These are phyloP conservation scores for Linum tenue DNA, from an alignment of 345 rosid species.

Conservation along the genomic window DNA sequence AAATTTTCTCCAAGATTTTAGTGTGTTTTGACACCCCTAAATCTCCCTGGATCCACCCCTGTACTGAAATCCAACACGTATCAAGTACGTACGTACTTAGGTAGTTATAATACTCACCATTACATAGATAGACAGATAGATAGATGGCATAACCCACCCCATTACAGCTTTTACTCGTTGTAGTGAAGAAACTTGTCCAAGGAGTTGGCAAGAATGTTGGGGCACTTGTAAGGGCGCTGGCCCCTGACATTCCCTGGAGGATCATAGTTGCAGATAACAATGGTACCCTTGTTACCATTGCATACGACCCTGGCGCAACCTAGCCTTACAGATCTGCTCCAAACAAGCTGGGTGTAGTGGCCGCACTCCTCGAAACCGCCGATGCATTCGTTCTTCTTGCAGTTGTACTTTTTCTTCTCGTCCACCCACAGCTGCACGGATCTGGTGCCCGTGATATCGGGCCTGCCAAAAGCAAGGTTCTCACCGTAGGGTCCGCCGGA, in stretches of 20 bases:
- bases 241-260: neutral
- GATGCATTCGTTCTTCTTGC: neutral
- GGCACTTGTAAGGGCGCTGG: neutral
- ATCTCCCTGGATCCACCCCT: too few species aligned
- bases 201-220: neutral
- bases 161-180: neutral
- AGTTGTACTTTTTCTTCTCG: slow-evolving; percentile 3
- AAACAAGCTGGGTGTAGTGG: slow-evolving; percentile 1
- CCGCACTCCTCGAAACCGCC: slow-evolving; percentile 4
- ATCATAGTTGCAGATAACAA: slow-evolving; percentile 4
- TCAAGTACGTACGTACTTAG: too few species aligned
- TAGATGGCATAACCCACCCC: too few species aligned
- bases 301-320: slow-evolving; percentile 6
- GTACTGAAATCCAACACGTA: too few species aligned
- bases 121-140: too few species aligned
- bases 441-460: neutral
- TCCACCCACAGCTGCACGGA: slow-evolving; percentile 5
- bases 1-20: too few species aligned
- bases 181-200: neutral
- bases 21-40: too few species aligned
- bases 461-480: neutral
- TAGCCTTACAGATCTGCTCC: neutral
- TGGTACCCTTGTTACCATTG: neutral
- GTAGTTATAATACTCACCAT: too few species aligned
- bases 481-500: slow-evolving; percentile 8